These are phyloP conservation scores for Fusarium piperis DNA, from an alignment of 2,329 filamentous ascomycete species.

Conservation along the genomic window DNA sequence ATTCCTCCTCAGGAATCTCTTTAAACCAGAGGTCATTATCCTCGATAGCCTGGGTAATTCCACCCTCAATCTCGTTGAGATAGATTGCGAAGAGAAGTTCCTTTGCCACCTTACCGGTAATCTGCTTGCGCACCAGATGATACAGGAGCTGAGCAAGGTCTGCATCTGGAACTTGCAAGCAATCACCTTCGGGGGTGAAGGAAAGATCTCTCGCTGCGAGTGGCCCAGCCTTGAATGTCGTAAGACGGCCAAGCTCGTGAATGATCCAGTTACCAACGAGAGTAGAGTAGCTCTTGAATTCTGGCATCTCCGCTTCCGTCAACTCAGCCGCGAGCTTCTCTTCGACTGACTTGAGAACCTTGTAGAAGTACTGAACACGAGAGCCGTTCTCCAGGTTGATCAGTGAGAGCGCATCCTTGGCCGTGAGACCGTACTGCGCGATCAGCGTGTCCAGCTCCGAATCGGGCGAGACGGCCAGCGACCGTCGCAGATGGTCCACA, in stretches of 20 bases:
- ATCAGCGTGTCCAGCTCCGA: slow-evolving; percentile 71
- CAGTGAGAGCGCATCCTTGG: slow-evolving; percentile 86
- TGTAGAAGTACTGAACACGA: slow-evolving; percentile 83
- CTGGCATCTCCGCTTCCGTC: slow-evolving; percentile 24
- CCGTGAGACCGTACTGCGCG: slow-evolving; percentile 71
- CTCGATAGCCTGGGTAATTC: slow-evolving; percentile 58
- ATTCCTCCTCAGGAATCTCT: slow-evolving; percentile 60
- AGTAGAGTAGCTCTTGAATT: slow-evolving; percentile 52
- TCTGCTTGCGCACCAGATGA: slow-evolving; percentile 58
- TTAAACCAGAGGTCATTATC: slow-evolving; percentile 63
- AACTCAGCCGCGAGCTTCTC: slow-evolving; percentile 39
- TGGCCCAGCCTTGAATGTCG: slow-evolving; percentile 57
- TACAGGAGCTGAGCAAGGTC: slow-evolving; percentile 62
- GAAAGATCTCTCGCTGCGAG: slow-evolving; percentile 46
- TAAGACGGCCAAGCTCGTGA: slow-evolving; percentile 78
- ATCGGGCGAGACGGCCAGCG: slow-evolving; percentile 78
- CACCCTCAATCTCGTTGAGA: slow-evolving; percentile 55
- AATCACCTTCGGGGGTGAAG: slow-evolving; percentile 59
- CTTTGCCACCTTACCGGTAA: slow-evolving; percentile 67
- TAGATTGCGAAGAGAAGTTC: slow-evolving; percentile 65
- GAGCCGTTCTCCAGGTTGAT: slow-evolving; percentile 80
- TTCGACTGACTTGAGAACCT: slow-evolving; percentile 64
- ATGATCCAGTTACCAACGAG: slow-evolving; percentile 74
- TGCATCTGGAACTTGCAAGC: slow-evolving; percentile 55
- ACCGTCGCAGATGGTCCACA: slow-evolving; percentile 68